These are phyloP conservation scores for Xerocomus minutiporus DNA, from an alignment of 1,284 basidiomycete species.

Conservation along the genomic window DNA sequence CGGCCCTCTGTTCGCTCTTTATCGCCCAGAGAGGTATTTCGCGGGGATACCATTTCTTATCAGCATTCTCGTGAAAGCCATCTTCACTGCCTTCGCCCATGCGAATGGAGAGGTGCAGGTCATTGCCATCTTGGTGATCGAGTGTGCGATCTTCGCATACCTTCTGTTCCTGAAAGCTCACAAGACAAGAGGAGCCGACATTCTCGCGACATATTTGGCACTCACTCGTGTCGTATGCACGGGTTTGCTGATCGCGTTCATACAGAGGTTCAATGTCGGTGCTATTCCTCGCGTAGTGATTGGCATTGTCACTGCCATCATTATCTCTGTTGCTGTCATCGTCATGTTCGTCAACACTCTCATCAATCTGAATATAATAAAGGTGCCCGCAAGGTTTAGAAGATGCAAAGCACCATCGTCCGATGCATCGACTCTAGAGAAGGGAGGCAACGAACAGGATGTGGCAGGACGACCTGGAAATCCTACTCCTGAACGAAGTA, in stretches of 20 bases:
- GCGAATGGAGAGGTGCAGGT: slow-evolving; percentile 67
- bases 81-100: slow-evolving; percentile 72
- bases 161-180: slow-evolving; percentile 55
- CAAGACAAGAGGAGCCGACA: slow-evolving; percentile 53
- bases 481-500: slow-evolving; percentile 49
- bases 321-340: slow-evolving; percentile 57
- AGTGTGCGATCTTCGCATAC: slow-evolving; percentile 55
- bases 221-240: slow-evolving; percentile 60
- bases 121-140: slow-evolving; percentile 64
- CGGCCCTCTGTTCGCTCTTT: slow-evolving; percentile 53
- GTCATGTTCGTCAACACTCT: slow-evolving; percentile 59
- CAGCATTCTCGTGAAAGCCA: slow-evolving; percentile 59
- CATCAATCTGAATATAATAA: slow-evolving; percentile 39
- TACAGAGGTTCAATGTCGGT: slow-evolving; percentile 52
- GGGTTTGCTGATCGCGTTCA: slow-evolving; percentile 64
- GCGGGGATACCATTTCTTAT: slow-evolving; percentile 53
- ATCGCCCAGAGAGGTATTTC: slow-evolving; percentile 52
- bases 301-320: slow-evolving; percentile 59
- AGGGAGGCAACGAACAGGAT: slow-evolving; percentile 21
- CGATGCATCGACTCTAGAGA: slow-evolving; percentile 28
- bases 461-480: slow-evolving; percentile 42
- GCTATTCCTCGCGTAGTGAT: slow-evolving; percentile 75
- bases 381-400: slow-evolving; percentile 20
- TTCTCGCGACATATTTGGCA: slow-evolving; percentile 61
- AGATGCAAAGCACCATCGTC: slow-evolving; percentile 9